Base-by-base conservation (phyloP, 352 stramenopile species). In the Phytopythium boreale region DNA sequence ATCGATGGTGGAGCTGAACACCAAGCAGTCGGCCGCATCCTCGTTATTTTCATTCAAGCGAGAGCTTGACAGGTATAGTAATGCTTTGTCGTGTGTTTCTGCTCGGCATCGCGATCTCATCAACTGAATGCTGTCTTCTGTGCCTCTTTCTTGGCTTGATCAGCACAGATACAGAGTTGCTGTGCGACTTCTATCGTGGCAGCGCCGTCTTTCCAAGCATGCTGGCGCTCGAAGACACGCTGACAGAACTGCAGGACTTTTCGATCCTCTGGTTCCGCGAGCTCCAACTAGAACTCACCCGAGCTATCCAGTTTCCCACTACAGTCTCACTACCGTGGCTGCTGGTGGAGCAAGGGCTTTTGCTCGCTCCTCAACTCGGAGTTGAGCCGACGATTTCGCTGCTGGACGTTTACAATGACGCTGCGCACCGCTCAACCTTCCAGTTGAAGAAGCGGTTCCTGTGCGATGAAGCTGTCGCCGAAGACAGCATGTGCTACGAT, bases 351-450 rank as follows among this genome's bases (percentile, higher is more conserved):
- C 68, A 85, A 36, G 76, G 79, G 12, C 67, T 95, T 29, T 64
- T 75, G 44, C 20, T 36, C 74, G n/a, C 49, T 64, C 24, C 2
- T 63, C 39, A 29, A 44, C 19, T 36, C 31, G 65, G 55, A n/a
- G 36, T 71, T 4, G 68, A 87, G 34, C 66, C 79, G 12, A 61
- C 82, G 4, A 53, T 93, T 2, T 87, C 82, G 43, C 61, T 92
- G 12, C 51, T 96, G 36, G 87, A 97, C 44, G 62, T 89, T 22
- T 97, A 97, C 72, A 96, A 97, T 55, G 87, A 97, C 53, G 86
- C 88, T 15, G 79, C 72, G 0, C 69, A 76, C 36, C 64, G 51
- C 20, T 77, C 82, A 2, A 59, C 96, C 2, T 72, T 79, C 34
- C 39, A 66, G n/a, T 61, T 90, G n/a, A 78, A 79, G 53, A 76